Base-by-base conservation (phyloP, 192 early-diverging fungal genomes). In the Backusella westeae region DNA sequence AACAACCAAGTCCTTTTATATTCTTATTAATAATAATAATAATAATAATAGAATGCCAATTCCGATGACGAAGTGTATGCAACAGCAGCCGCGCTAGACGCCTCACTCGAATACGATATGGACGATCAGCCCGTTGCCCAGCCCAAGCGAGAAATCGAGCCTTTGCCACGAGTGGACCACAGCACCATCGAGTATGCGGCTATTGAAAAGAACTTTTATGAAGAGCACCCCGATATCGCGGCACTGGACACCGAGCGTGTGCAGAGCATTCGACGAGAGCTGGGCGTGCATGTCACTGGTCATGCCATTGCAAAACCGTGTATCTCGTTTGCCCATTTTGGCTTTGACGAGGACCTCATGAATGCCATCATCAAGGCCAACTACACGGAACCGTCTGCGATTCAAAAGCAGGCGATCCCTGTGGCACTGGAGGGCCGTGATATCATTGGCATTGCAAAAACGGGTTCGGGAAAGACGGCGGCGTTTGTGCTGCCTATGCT, bases 41-140 rank as follows among this genome's bases (percentile, higher is more conserved):
- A 14, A 21, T 0, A 21, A 38, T 0, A 42, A 19, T 46, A 75
- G 79, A 75, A 80, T 67, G 87, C 80, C 7, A 90, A 94, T 79
- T 93, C 92, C 56, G 94, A 95, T 74, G 94, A 94, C 72, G 93
- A 94, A 80, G 94, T 95, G 2, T 95, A 95, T 81, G 90, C 92
- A 4, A 90, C 94, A 21, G 94, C 93, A 4, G 80, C 87, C 12
- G 93, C 92, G 34, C 78, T 94, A 21, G 91, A 90, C 56, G 87
- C 80, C 14, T 80, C 82, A 41, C 44, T 81, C 2, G 82, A 87
- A 15, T 75, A 82, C 38, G 76, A 81, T 44, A 68, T 70, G 0
- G 78, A 85, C 32, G 80, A 70, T 78, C 83, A 63, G 74, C 42
- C 36, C 56, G 72, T 79, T 65, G 74, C 73, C 3, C 69, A 73